phyloP scores from a whole-genome alignment of 2,329 filamentous ascomycete species.

The Fusarium sacchari region DNA sequence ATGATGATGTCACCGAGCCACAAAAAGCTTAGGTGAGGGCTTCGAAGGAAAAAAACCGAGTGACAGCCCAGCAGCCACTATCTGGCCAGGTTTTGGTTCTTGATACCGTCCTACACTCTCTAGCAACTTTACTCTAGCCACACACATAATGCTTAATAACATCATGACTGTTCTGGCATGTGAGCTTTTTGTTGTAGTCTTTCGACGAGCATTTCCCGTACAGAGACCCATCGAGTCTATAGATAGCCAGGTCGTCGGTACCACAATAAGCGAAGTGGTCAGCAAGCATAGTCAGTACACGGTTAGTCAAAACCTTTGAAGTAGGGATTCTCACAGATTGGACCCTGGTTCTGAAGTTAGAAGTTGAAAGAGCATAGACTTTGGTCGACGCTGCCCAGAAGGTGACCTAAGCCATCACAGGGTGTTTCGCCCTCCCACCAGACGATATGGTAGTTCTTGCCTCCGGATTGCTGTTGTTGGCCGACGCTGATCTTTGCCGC shows the following conservation, averaged over 20 bases:
- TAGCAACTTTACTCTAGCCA: background rate
- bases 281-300: background rate
- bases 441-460: background rate
- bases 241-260: background rate
- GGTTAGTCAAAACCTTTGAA: rapidly evolving
- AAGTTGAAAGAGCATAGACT: background rate
- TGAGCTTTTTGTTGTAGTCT: background rate
- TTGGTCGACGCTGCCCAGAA: background rate
- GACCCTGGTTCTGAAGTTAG: background rate
- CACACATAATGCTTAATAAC: background rate
- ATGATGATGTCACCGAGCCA: too few species aligned
- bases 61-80: rapidly evolving
- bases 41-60: background rate
- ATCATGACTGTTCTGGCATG: background rate
- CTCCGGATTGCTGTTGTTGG: background rate
- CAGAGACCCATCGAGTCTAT: background rate
- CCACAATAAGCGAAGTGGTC: background rate
- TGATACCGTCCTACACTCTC: rapidly evolving
- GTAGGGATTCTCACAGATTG: background rate
- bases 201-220: background rate
- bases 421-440: background rate
- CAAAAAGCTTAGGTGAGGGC: too few species aligned
- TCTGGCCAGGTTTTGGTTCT: too few species aligned
- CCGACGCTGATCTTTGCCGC: background rate
- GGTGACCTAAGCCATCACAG: background rate